Evolutionary conservation across 2,329 filamentous ascomycete species (phyloP), one percentile per base, ranked within the genome.

Genomic region (Metarhizium album): DNA sequence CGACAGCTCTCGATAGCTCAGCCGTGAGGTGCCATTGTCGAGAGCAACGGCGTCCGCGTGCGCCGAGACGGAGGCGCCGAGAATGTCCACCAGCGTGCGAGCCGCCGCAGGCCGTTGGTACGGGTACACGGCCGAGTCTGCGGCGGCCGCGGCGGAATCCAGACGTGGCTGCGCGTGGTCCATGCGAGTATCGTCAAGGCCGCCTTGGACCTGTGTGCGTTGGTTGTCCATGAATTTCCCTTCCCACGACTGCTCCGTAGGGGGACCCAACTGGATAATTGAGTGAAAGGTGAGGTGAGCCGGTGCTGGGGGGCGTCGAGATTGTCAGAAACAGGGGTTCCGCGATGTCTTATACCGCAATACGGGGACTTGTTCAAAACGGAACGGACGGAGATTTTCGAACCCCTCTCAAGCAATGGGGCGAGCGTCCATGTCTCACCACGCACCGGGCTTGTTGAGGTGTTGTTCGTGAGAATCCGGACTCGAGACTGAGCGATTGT

Each of bases 11-110:
- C 33, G 9, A 27, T 58, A 58, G 1, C 51, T 56, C 37, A 58
- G 22, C 4, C 52, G 38, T 1, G 18, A 27, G 6, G 51, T 43
- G 46, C 54, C 53, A 43, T 57, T 57, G 46, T 57, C 55, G 29
- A 58, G 53, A 27, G 57, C 57, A 11, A 47, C 20, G 0, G 51
- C 51, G 2, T 37, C 23, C 18, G 57, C 55, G 37, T 56, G 49
- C 6, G 45, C 35, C 2, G 31, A 29, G 9, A 52, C 48, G 7
- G 57, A 54, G 22, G 42, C 45, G 8, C 51, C 48, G 8, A 59
- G 47, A 20, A 59, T 57, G 18, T 58, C 57, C 27, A 59, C 47
- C 20, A 59, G 55, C 9, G 57, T 59, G 8, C 55, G 52, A 37
- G 52, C 42, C 4, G 29, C n/a, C 20, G 50, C 45, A 13, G 45